Base-by-base conservation (phyloP, 2,329 filamentous ascomycete species). In the Incumbomyces delicatus region DNA sequence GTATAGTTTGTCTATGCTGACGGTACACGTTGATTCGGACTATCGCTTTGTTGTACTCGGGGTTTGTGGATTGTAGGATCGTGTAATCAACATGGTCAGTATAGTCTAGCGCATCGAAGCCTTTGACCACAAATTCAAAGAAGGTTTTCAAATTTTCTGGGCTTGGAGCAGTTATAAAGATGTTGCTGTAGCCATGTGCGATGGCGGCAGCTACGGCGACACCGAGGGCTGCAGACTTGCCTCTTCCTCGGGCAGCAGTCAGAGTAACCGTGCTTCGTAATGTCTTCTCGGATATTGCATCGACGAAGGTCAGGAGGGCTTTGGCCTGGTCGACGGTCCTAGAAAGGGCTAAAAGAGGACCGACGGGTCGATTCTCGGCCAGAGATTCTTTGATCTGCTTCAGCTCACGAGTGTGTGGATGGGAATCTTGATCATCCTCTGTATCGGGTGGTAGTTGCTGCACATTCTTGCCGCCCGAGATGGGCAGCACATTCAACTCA, bases 21-120 rank as follows among this genome's bases (percentile, higher is more conserved):
- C 89, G 77, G 69, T 96, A 88, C 41, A 98, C 81, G 67, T 98
- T 96, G 55, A 98, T 92, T 44, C 92, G 77, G 16, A 98, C 92
- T 61, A 98, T 94, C 2, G 92, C 92, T 71, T 98, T 98, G 74
- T 96, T 95, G 72, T 96, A 95, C 56, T 95, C 90, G 1, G 92
- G 90, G 65, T 98, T 95, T 2, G 90, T 96, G 1, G 89, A 95
- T 62, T 98, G 92, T 48, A 96, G 88, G 56, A 98, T 96, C 45
- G 88, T 94, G 68, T 98, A 98, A 62, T 98, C 92, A 57, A 88
- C 81, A 62, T 98, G 92, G 58, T 98, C 92, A 53, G 88, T 80
- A 61, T 98, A 98, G 29, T 84, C 86, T 22, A 98, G 74, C 10
- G 89, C 86, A 63, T 98, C 92, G 59, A 98, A 98, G 0, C 89